phyloP scores from a whole-genome alignment of 306 rosid species.

The Acacia confusa region DNA sequence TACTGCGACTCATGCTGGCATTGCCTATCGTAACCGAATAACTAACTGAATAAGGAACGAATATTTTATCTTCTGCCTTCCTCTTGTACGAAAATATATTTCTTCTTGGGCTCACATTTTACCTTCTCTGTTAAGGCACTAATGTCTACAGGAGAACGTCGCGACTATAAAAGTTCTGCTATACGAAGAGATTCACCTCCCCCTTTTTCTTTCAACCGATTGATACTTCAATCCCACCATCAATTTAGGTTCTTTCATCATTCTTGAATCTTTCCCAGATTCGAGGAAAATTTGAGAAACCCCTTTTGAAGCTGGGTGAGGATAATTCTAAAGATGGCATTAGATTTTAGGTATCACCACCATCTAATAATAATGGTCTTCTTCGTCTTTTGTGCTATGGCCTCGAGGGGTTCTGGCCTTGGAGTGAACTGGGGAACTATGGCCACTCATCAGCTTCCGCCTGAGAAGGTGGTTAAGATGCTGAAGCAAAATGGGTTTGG shows the following conservation, averaged over 20 bases:
- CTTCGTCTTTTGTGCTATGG: conserved; percentile 32
- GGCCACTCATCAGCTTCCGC: conserved; percentile 73
- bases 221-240: conserved; percentile 1
- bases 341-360: conserved; percentile 19
- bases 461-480: conserved; percentile 68
- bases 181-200: conserved; percentile 32
- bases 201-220: conserved; percentile 32
- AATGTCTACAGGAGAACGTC: neutral
- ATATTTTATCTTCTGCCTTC: conserved; percentile 42
- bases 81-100: conserved; percentile 5
- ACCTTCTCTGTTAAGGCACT: conserved; percentile 51
- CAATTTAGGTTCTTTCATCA: conserved; percentile 30
- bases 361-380: conserved; percentile 18
- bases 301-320: neutral
- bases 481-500: conserved; percentile 69
- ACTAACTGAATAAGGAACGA: conserved; percentile 74
- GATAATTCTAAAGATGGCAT: conserved; percentile 43
- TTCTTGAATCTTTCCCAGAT: conserved; percentile 42
- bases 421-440: conserved; percentile 98
- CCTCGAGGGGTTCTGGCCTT: conserved; percentile 38
- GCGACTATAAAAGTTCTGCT: conserved; percentile 29
- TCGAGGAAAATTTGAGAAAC: conserved; percentile 35
- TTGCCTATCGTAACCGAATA: conserved; percentile 49
- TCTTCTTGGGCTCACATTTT: conserved; percentile 2
- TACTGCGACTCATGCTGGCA: conserved; percentile 41